These are phyloP conservation scores for Pueraria montana DNA, from an alignment of 306 rosid genomes.

Conservation along the genomic window DNA sequence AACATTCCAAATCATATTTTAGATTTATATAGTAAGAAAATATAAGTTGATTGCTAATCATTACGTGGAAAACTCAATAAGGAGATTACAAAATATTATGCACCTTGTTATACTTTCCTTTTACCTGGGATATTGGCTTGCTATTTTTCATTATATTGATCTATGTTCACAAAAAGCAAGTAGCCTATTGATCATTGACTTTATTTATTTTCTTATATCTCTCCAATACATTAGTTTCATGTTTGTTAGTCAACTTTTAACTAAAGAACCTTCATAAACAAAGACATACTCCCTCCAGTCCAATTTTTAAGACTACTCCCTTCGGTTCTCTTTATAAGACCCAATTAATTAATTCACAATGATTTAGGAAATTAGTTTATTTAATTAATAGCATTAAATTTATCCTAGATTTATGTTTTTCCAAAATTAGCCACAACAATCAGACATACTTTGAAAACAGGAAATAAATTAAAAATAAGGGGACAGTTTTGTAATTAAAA, in stretches of 20 bases:
- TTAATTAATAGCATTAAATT: too few species aligned
- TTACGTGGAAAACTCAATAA: neutral
- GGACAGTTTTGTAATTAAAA: too few species aligned
- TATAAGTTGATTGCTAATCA: conserved; percentile 21
- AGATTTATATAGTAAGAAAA: neutral
- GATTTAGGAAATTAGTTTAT: too few species aligned
- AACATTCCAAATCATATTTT: neutral
- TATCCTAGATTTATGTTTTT: too few species aligned
- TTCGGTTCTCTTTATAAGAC: too few species aligned
- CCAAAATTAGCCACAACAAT: too few species aligned
- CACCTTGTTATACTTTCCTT: neutral
- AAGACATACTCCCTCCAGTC: neutral
- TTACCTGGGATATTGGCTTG: conserved; percentile 7
- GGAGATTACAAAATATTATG: neutral
- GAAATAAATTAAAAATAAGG: too few species aligned
- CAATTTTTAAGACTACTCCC: too few species aligned
- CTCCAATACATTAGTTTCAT: conserved; percentile 16
- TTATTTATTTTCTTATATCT: conserved; percentile 22
- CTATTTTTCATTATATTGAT: neutral
- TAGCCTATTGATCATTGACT: neutral
- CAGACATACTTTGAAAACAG: too few species aligned
- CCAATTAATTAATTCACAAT: too few species aligned
- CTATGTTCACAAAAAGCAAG: neutral
- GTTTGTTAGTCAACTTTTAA: neutral
- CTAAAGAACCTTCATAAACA: neutral